Evolutionary conservation across 2,329 filamentous ascomycete species (phyloP).

Genomic region (Sclerotinia trifoliorum): DNA sequence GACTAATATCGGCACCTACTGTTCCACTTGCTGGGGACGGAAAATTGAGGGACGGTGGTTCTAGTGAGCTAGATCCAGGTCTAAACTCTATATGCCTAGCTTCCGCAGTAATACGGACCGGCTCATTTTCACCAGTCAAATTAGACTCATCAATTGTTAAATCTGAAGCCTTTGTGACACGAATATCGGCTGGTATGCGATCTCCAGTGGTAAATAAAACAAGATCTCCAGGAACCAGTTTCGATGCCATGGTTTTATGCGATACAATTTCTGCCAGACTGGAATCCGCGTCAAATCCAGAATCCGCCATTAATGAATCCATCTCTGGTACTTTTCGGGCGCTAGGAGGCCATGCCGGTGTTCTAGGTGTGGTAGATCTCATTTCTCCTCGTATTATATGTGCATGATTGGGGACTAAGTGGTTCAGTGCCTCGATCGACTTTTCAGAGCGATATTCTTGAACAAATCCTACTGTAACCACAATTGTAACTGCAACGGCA

Average conservation of each 20-base stretch:
- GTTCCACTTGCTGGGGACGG: conserved; percentile 57
- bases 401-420: conserved; percentile 91
- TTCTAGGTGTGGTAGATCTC: conserved; percentile 30
- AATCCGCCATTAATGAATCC: conserved; percentile 32
- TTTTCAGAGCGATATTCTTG: conserved; percentile 98
- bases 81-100: conserved; percentile 46
- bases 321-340: conserved; percentile 30
- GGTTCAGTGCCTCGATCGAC: conserved; percentile 90
- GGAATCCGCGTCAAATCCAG: conserved; percentile 46
- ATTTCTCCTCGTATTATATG: conserved; percentile 71
- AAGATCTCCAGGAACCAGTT: conserved; percentile 88
- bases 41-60: conserved; percentile 55
- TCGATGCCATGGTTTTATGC: conserved; percentile 78
- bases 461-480: conserved; percentile 92
- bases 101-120: conserved; percentile 74
- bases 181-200: conserved; percentile 91
- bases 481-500: conserved; percentile 91
- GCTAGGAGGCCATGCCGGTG: conserved; percentile 50
- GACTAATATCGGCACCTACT: conserved; percentile 62
- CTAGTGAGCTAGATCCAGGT: conserved; percentile 39
- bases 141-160: conserved; percentile 96
- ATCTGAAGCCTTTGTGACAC: conserved; percentile 86
- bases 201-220: conserved; percentile 95
- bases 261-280: conserved; percentile 65
- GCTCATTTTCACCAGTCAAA: conserved; percentile 93